Base-by-base conservation (phyloP, 2,329 filamentous ascomycete species). In the Fusarium vanettenii region DNA sequence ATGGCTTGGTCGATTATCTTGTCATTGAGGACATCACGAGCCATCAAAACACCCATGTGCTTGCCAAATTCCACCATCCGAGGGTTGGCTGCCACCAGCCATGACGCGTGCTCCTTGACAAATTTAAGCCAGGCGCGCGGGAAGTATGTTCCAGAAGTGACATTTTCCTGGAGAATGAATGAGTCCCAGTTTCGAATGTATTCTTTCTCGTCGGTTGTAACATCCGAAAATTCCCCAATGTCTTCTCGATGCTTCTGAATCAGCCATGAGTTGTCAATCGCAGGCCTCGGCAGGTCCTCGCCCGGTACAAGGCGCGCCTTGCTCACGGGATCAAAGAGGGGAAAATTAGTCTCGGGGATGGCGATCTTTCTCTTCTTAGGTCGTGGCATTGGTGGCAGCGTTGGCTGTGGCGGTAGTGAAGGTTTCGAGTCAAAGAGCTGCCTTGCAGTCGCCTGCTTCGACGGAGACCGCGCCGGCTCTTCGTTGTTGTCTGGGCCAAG, bases 121-220 rank as follows among this genome's bases (percentile, higher is more conserved):
- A 91, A 91, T 27, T 82, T 83, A 48, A 89, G 77, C 82, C 90
- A 89, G 20, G 86, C 84, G 4, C 85, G 84, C 13, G 88, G 85
- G 14, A 91, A 83, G 75, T 88, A 89, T 5, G 86, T 85, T 33
- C 85, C 85, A 6, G 88, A 87, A 6, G 87, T 88, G 56, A 90
- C 81, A 64, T 85, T 86, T 73, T 87, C 85, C 52, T 82, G 82
- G 10, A 89, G 84, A 56, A 90, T 86, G 73, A 88, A 90, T 1
- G 85, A 84, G 69, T 91, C 89, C 89, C 89, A 91, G 71, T 88
- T 87, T 74, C 85, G 84, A 65, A 91, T 88, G 67, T 88, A 91
- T 70, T 90, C 89, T 78, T 88, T 89, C 76, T 91, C 89, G 18
- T 85, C 82, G 4, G 82, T 78, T 14, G 86, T 86, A 29, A 91